These are phyloP conservation scores for Nemania sp. DNA, from an alignment of 2,329 filamentous ascomycete species.

Conservation along the genomic window DNA sequence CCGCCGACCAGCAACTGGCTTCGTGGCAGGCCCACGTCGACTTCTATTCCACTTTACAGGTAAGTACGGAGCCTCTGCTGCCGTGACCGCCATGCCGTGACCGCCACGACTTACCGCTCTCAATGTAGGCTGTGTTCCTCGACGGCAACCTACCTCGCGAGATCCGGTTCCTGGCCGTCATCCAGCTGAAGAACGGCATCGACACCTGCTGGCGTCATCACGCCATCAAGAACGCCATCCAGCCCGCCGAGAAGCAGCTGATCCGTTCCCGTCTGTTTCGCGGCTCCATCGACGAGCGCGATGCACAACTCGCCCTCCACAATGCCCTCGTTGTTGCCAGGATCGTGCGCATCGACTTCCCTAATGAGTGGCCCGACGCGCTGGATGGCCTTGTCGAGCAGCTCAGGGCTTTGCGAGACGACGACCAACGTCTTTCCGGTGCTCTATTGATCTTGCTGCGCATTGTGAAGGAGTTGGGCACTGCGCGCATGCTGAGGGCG, in stretches of 20 bases:
- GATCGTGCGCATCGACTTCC: conserved; percentile 86
- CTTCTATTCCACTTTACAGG: conserved; percentile 72
- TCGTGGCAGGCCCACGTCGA: conserved; percentile 69
- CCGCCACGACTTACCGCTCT: background rate
- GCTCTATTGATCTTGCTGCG: conserved; percentile 78
- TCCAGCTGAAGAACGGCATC: conserved; percentile 95
- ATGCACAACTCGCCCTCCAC: conserved; percentile 77
- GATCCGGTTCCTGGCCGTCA: conserved; percentile 85
- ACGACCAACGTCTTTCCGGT: conserved; percentile 68
- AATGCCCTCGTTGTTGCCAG: conserved; percentile 89
- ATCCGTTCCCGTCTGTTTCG: conserved; percentile 78
- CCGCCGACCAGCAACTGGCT: conserved; percentile 70
- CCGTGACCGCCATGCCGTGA: no score
- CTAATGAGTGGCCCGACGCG: conserved; percentile 76
- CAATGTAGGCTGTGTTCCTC: conserved; percentile 71
- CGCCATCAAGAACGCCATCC: conserved; percentile 64
- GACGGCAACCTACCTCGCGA: conserved; percentile 76
- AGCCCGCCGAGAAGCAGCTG: conserved; percentile 72
- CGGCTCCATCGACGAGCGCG: conserved; percentile 75
- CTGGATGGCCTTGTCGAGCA: conserved; percentile 63
- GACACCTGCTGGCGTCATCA: conserved; percentile 88
- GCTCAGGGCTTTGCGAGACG: conserved; percentile 61
- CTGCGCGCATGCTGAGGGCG: conserved; percentile 73
- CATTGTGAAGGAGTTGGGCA: conserved; percentile 87
- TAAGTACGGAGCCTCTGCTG: conserved; percentile 37